phyloP scores from a whole-genome alignment of 176 grass and related monocot genomes.

The Poa pratensis region DNA sequence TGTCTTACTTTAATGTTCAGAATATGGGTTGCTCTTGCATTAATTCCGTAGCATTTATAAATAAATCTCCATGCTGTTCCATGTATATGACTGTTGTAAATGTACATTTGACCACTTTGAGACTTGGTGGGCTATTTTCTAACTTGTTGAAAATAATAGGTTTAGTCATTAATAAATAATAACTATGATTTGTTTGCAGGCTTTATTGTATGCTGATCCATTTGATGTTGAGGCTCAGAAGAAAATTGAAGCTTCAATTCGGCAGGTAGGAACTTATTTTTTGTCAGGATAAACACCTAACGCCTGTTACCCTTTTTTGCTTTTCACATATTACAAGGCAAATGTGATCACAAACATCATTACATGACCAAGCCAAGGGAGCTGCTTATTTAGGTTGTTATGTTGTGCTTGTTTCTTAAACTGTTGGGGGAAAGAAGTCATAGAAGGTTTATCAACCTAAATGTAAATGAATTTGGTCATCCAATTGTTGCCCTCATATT shows the following conservation, averaged over 20 bases:
- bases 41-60: background rate
- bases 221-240: slow-evolving; percentile 97
- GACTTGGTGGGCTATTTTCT: background rate
- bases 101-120: background rate
- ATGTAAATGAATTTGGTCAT: background rate
- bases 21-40: slow-evolving; percentile 11
- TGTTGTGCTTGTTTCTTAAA: background rate
- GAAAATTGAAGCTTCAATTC: slow-evolving; percentile 99
- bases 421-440: background rate
- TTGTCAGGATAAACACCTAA: slow-evolving; percentile 26
- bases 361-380: slow-evolving; percentile 12
- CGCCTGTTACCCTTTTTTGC: background rate
- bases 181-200: slow-evolving; percentile 48
- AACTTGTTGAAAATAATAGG: slow-evolving; percentile 29
- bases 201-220: slow-evolving; percentile 88
- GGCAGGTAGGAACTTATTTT: slow-evolving; percentile 64
- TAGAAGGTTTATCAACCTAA: slow-evolving; percentile 8
- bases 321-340: slow-evolving; percentile 16
- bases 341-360: slow-evolving; percentile 17
- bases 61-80: slow-evolving; percentile 27
- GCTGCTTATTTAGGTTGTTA: background rate
- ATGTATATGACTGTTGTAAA: background rate
- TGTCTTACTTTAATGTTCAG: background rate
- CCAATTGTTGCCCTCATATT: background rate
- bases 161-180: slow-evolving; percentile 2